These are phyloP conservation scores for Tuber aestivum DNA, from an alignment of 495 filamentous ascomycete species.

Conservation along the genomic window DNA sequence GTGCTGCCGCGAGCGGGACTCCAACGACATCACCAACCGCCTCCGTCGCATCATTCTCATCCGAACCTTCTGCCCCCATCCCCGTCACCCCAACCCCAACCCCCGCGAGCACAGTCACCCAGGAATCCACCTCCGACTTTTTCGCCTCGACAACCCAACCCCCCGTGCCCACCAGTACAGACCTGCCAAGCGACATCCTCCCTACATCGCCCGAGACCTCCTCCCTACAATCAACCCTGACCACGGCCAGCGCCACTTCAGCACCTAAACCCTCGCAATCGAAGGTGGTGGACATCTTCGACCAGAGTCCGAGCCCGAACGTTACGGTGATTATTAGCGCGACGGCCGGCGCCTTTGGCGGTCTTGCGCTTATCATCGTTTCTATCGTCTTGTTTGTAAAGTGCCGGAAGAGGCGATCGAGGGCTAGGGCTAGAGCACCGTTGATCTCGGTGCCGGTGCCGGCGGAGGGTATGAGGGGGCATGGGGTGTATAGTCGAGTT, in stretches of 20 bases:
- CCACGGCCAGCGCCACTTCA: constrained; percentile 10
- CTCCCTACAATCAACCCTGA: background rate
- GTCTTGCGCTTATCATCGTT: constrained; percentile 13
- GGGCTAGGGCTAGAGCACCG: background rate
- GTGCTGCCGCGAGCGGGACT: background rate
- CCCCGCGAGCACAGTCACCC: background rate
- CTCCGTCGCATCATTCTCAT: background rate
- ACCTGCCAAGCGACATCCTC: background rate
- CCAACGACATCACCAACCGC: background rate
- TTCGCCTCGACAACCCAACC: background rate
- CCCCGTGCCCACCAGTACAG: background rate
- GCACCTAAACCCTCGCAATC: background rate
- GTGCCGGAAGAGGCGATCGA: constrained; percentile 16
- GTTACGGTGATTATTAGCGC: constrained; percentile 9
- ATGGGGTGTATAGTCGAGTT: constrained; percentile 18
- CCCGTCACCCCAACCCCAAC: background rate
- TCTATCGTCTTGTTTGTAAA: constrained; percentile 19
- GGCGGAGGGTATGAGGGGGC: background rate
- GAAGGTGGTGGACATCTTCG: background rate
- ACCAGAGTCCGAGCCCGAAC: background rate
- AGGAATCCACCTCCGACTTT: background rate
- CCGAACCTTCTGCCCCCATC: background rate
- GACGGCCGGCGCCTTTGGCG: constrained; percentile 10
- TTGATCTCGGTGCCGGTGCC: background rate
- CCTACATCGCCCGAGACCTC: background rate